phyloP scores from a whole-genome alignment of 495 filamentous ascomycete species.

The Ascobolus immersus region DNA sequence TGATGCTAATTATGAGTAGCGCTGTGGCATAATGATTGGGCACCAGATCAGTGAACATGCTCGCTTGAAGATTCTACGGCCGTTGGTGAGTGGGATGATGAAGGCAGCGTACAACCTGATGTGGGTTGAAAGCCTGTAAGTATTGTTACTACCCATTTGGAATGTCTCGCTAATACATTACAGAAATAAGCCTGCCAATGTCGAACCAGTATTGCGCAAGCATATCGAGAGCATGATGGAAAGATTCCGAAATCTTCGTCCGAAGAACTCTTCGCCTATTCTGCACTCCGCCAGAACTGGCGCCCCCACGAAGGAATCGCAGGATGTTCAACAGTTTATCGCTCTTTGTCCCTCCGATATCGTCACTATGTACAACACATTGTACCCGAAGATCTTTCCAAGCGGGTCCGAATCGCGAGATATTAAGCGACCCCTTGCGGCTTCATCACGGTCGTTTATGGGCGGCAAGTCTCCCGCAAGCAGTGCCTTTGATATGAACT shows the following conservation, averaged over 20 bases:
- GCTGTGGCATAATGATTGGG: slow-evolving; percentile 64
- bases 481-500: slow-evolving; percentile 19
- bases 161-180: slow-evolving; percentile 6
- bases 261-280: slow-evolving; percentile 28
- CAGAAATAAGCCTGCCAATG: slow-evolving; percentile 35
- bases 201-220: slow-evolving; percentile 36
- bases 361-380: slow-evolving; percentile 38
- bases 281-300: slow-evolving; percentile 41
- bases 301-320: slow-evolving; percentile 41
- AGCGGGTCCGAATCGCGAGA: slow-evolving; percentile 12
- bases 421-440: slow-evolving; percentile 12
- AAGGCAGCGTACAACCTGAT: not conserved
- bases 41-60: slow-evolving; percentile 80
- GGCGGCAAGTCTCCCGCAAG: slow-evolving; percentile 14
- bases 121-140: slow-evolving; percentile 1
- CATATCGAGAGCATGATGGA: slow-evolving; percentile 55
- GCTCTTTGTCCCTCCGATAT: slow-evolving; percentile 51
- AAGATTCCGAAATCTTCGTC: slow-evolving; percentile 32
- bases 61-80: slow-evolving; percentile 50
- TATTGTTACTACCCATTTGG: not conserved
- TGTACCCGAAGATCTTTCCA: slow-evolving; percentile 29
- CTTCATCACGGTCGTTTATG: too few relatives aligned
- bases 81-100: slow-evolving; percentile 15
- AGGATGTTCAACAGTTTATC: slow-evolving; percentile 45
- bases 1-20: slow-evolving; percentile 26